Evolutionary conservation across 1,139 yeast genomes (phyloP).

Genomic region (Casaregolazyma lundiana): DNA sequence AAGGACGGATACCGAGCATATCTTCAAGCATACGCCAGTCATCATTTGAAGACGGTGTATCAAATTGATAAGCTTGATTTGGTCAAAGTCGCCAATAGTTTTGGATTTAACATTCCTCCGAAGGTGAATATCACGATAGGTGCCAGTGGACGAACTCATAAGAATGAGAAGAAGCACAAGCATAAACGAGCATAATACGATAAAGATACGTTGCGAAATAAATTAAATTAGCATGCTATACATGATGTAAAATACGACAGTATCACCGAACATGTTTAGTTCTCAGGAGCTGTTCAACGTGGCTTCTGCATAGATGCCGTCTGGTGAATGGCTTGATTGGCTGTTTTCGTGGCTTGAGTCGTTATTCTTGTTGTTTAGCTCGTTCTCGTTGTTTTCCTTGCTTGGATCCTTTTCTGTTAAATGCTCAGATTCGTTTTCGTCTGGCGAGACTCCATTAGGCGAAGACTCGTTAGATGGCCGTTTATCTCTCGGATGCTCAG

Average conservation of each 20-base stretch:
- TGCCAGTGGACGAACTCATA: slow-evolving; percentile 65
- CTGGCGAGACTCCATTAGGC: too few species aligned
- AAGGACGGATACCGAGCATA: slow-evolving; percentile 96
- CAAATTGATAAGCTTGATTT: slow-evolving; percentile 92
- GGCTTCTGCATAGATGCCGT: too few species aligned
- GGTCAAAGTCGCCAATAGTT: slow-evolving; percentile 90
- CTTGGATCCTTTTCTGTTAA: not conserved
- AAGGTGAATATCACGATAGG: slow-evolving; percentile 95
- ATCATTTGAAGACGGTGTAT: slow-evolving; percentile 90
- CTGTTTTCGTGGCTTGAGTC: too few species aligned
- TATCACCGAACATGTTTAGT: too few species aligned
- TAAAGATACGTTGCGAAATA: not conserved
- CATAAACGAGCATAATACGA: not conserved
- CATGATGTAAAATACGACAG: too few species aligned
- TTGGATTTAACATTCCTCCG: slow-evolving; percentile 94
- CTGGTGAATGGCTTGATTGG: too few species aligned
- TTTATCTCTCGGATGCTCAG: not conserved
- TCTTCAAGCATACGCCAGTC: slow-evolving; percentile 95
- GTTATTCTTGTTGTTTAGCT: too few species aligned
- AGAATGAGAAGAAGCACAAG: slow-evolving; percentile 7
- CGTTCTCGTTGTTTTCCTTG: too few species aligned
- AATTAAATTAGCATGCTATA: not conserved
- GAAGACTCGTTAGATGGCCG: not conserved
- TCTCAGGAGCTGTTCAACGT: too few species aligned
- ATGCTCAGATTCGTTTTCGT: not conserved